Conservation (phyloP, 176 grass and related monocot species). For the Areca catechu region DNA sequence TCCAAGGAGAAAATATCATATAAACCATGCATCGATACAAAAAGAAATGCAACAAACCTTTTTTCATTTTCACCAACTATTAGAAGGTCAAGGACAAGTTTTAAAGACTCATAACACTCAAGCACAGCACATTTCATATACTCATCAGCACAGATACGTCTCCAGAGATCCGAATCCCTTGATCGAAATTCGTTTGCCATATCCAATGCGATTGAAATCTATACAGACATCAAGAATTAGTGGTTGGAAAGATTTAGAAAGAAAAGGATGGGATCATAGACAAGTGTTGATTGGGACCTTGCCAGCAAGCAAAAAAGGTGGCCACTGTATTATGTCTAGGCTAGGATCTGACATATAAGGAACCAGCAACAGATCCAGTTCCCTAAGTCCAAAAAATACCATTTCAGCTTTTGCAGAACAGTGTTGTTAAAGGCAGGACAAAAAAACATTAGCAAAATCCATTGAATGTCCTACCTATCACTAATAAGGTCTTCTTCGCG, state of each 20-base stretch:
- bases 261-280: not conserved
- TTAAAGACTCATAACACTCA: conserved; percentile 95
- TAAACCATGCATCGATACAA: not conserved
- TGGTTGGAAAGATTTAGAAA: conserved; percentile 9
- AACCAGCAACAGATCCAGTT: conserved; percentile 91
- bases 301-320: conserved; percentile 93
- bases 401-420: too few species aligned
- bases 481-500: conserved; percentile 95
- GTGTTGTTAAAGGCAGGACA: too few species aligned
- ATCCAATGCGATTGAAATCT: conserved; percentile 95
- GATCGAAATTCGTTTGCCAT: conserved; percentile 90
- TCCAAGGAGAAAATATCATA: too few species aligned
- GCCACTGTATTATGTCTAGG: conserved; percentile 93
- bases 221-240: conserved; percentile 12
- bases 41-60: conserved; percentile 33
- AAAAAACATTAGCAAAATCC: conserved; percentile 5
- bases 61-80: conserved; percentile 94
- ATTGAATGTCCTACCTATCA: conserved; percentile 54
- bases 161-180: conserved; percentile 93
- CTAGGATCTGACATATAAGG: conserved; percentile 93
- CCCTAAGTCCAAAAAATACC: conserved; percentile 38
- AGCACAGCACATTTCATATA: conserved; percentile 98
- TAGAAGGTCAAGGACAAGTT: conserved; percentile 84
- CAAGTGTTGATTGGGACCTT: conserved; percentile 49
- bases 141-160: conserved; percentile 85